A percentile compares a stretch with the other conserved stretches of the same genome.
phyloP scores from a whole-genome alignment of 2,329 filamentous ascomycete species.

The Didymella keratinophila region DNA sequence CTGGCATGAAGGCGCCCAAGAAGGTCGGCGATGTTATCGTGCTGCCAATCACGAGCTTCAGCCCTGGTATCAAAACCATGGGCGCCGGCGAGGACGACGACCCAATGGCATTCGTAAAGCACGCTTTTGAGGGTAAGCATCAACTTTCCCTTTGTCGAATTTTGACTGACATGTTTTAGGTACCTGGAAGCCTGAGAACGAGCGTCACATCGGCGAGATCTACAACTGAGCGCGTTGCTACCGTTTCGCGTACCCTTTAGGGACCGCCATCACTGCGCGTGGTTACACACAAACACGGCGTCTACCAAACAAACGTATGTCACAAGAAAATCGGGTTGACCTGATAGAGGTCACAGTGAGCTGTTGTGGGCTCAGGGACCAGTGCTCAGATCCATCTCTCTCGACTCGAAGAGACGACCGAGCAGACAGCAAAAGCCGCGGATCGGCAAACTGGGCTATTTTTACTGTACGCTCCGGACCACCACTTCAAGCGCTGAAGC shows the following conservation, averaged over 20 bases:
- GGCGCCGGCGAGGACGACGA: conserved; percentile 86
- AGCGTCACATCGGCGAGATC: conserved; percentile 47
- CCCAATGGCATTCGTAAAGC: conserved; percentile 96
- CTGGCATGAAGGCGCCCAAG: conserved; percentile 81
- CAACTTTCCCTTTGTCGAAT: not conserved
- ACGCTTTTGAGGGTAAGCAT: conserved; percentile 87
- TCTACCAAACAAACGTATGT: too few relatives aligned
- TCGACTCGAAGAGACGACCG: not conserved
- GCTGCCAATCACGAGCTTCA: conserved; percentile 96
- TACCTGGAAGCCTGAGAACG: conserved; percentile 48
- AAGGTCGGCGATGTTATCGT: conserved; percentile 94
- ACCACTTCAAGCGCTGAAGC: conserved; percentile 47
- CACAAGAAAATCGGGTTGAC: not conserved
- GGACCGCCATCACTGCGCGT: not conserved
- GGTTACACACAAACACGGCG: not conserved
- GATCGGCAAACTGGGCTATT: conserved; percentile 11
- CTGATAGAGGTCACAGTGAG: not conserved
- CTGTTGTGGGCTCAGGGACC: not conserved
- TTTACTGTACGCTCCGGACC: conserved; percentile 16
- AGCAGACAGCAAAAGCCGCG: conserved; percentile 10
- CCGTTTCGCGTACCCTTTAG: not conserved
- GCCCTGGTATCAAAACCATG: conserved; percentile 93
- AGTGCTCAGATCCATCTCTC: not conserved
- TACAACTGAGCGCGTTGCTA: conserved; percentile 32
- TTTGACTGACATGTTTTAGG: conserved; percentile 41